Evolutionary conservation across 352 stramenopile genomes (phyloP).

Genomic region (Globisporangium orthogonon): DNA sequence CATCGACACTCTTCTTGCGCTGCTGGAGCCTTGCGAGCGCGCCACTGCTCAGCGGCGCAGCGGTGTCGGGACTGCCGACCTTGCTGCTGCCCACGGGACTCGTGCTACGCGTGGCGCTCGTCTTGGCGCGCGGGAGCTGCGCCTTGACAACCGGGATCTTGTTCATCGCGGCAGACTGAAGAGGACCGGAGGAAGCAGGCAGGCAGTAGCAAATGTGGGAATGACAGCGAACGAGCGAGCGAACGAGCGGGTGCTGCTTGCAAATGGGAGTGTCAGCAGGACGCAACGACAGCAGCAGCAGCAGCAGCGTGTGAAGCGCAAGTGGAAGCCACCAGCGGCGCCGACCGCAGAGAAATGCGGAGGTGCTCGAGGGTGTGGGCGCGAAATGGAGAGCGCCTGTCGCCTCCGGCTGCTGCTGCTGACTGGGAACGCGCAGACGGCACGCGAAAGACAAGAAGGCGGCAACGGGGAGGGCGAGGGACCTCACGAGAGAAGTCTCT

Average conservation of each 20-base stretch:
- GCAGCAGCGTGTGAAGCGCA: not conserved
- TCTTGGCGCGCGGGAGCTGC: slow-evolving; percentile 25
- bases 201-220: not conserved
- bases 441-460: too few relatives aligned
- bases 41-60: not conserved
- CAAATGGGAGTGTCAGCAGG: too few relatives aligned
- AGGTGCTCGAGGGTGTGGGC: not conserved
- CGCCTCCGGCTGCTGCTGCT: too few relatives aligned
- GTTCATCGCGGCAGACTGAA: slow-evolving; percentile 12
- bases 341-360: slow-evolving; percentile 6
- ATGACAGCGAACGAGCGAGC: not conserved
- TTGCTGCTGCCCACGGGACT: slow-evolving; percentile 7
- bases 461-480: too few relatives aligned
- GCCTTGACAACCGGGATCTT: slow-evolving; percentile 22
- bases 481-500: too few relatives aligned
- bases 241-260: too few relatives aligned
- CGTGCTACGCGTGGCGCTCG: slow-evolving; percentile 18
- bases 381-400: not conserved
- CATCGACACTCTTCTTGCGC: slow-evolving; percentile 14
- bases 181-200: too few relatives aligned
- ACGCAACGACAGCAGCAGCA: not conserved
- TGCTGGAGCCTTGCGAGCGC: not conserved
- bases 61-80: not conserved
- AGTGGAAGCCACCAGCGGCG: not conserved
- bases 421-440: too few relatives aligned